Conservation (phyloP, 2,329 filamentous ascomycete genomes). For the Apiospora marii region DNA sequence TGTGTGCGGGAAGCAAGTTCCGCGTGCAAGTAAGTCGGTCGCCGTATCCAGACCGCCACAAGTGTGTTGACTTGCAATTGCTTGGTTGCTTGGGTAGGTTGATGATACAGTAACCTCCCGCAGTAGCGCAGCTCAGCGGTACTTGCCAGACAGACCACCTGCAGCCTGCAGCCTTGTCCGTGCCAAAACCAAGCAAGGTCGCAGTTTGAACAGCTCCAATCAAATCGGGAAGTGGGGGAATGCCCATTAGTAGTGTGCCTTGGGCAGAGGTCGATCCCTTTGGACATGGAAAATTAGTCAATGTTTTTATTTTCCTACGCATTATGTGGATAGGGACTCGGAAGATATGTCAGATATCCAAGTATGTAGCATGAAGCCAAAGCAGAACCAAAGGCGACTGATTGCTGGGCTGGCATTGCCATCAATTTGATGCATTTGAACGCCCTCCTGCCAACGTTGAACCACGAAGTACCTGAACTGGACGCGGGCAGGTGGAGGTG, state of each 20-base stretch:
- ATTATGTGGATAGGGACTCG: background rate
- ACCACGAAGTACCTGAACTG: background rate
- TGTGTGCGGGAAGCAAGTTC: conserved; percentile 9
- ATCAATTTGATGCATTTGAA: background rate
- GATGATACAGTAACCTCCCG: background rate
- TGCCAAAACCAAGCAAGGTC: background rate
- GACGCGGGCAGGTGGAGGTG: background rate
- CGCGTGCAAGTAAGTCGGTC: background rate
- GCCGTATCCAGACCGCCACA: background rate
- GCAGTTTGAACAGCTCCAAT: background rate
- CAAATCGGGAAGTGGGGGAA: conserved; percentile 2
- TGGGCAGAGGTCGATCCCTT: background rate
- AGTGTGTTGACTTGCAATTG: background rate
- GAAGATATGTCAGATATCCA: background rate
- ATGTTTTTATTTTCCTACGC: background rate
- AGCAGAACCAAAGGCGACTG: background rate
- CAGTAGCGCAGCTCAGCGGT: background rate
- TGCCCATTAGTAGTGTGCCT: background rate
- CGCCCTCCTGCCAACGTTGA: background rate
- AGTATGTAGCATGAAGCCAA: background rate
- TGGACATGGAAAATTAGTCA: background rate
- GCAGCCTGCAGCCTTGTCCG: conserved; percentile 17
- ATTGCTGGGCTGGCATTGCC: background rate
- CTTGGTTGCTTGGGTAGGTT: background rate
- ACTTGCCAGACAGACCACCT: background rate